Percentiles rank a stretch among this genome's conserved stretches.
phyloP scores from a whole-genome alignment of 23 red algal species.

The Gracilaria domingensis region DNA sequence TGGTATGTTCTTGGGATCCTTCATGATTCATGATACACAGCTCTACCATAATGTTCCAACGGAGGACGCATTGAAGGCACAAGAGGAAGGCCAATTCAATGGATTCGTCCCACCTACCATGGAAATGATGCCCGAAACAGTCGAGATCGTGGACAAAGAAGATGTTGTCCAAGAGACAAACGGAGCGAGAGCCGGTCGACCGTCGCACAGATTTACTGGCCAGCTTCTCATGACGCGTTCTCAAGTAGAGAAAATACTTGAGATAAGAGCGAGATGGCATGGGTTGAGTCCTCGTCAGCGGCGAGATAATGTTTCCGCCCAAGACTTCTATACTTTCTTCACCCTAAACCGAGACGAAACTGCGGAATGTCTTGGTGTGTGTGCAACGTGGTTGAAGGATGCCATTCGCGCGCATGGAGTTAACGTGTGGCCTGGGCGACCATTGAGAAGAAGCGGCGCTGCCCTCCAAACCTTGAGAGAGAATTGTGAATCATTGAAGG shows the following conservation, averaged over 20 bases:
- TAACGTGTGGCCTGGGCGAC: constrained; percentile 58
- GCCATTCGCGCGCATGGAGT: constrained; percentile 55
- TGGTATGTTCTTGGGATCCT: constrained; percentile 18
- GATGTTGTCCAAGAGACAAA: constrained; percentile 39
- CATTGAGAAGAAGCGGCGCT: constrained; percentile 47
- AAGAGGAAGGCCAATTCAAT: constrained; percentile 2
- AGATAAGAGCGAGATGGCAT: constrained; percentile 57
- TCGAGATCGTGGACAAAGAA: constrained; percentile 11
- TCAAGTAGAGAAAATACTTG: constrained; percentile 57
- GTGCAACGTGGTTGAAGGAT: constrained; percentile 73
- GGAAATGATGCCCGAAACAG: background rate
- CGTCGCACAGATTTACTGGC: constrained; percentile 23
- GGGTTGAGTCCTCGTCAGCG: constrained; percentile 53
- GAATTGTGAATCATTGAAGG: constrained; percentile 1
- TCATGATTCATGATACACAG: constrained; percentile 7
- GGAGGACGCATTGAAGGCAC: background rate
- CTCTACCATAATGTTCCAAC: constrained; percentile 1
- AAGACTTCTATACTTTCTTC: constrained; percentile 55
- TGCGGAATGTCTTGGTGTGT: constrained; percentile 44
- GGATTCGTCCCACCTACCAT: background rate
- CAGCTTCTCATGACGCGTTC: constrained; percentile 54
- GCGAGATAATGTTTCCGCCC: constrained; percentile 13
- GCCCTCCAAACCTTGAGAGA: constrained; percentile 31
- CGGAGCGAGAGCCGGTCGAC: constrained; percentile 43
- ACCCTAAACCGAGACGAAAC: constrained; percentile 69